Conservation (phyloP, 768 basidiomycete genomes). For the Trametes villosa region DNA sequence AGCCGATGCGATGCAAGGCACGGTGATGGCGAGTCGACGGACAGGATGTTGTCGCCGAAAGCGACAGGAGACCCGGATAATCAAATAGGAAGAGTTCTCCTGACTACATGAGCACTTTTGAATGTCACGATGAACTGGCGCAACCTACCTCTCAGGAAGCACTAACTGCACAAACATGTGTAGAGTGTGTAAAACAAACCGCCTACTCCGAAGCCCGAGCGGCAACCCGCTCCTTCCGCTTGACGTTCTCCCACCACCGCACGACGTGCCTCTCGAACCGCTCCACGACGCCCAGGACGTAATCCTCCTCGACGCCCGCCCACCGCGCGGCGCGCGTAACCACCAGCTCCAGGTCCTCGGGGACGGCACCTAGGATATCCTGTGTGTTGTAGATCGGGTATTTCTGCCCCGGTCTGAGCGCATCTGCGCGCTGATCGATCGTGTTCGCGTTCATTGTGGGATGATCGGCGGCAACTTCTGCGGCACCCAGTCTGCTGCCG, state of each 20-base stretch:
- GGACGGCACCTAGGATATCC: conserved; percentile 67
- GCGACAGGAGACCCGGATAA: too few species aligned
- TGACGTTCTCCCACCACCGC: conserved; percentile 48
- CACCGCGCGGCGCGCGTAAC: conserved; percentile 55
- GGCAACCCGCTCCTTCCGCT: conserved; percentile 18
- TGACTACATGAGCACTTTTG: too few species aligned
- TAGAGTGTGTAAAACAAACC: too few species aligned
- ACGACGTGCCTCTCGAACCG: conserved; percentile 65
- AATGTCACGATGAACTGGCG: too few species aligned
- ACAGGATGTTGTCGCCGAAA: too few species aligned
- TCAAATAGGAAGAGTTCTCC: too few species aligned
- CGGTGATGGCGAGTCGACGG: too few species aligned
- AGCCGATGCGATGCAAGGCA: too few species aligned
- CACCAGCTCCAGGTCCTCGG: conserved; percentile 54
- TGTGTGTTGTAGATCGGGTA: conserved; percentile 67
- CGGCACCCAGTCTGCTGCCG: neutral
- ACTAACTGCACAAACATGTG: too few species aligned
- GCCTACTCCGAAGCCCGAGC: neutral
- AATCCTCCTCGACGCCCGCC: conserved; percentile 56
- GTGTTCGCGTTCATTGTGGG: neutral
- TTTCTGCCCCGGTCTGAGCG: conserved; percentile 56
- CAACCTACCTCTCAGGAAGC: too few species aligned
- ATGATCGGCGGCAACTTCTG: neutral
- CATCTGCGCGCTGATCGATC: conserved; percentile 5
- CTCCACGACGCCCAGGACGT: conserved; percentile 61